These are phyloP conservation scores for Angomonas ambiguus DNA, from an alignment of 208 protist species.

Conservation along the genomic window DNA sequence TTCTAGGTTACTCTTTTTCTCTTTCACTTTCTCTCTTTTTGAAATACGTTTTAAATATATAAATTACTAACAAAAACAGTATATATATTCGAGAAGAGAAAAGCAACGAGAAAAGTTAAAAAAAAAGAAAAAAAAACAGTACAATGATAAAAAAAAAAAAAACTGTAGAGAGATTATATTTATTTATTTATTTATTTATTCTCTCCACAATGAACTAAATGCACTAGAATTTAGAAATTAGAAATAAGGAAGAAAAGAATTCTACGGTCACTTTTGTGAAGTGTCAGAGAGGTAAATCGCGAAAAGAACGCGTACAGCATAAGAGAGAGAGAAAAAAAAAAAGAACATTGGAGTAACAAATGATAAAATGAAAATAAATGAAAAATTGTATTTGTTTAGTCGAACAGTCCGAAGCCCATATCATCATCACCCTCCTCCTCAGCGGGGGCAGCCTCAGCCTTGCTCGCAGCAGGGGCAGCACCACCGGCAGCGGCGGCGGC, in stretches of 20 bases:
- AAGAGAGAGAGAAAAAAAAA: not conserved
- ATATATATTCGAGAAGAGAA: not conserved
- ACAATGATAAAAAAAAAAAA: not conserved
- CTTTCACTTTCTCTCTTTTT: not conserved
- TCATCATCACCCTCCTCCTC: constrained; percentile 85
- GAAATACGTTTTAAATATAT: not conserved
- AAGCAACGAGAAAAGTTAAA: not conserved
- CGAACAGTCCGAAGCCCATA: constrained; percentile 86
- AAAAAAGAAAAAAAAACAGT: constrained; percentile 9
- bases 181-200: not conserved
- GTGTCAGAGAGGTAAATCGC: constrained; percentile 71
- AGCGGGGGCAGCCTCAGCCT: constrained; percentile 56
- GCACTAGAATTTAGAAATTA: not conserved
- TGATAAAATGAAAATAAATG: constrained; percentile 11
- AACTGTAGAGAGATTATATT: constrained; percentile 6
- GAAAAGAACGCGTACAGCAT: constrained; percentile 56
- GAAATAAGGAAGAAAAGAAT: constrained; percentile 10
- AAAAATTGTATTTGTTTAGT: not conserved
- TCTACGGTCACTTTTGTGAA: not conserved
- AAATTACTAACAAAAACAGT: not conserved
- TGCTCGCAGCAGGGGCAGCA: constrained; percentile 33
- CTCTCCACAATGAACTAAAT: not conserved
- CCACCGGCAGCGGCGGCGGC: constrained; percentile 40
- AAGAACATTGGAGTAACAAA: not conserved
- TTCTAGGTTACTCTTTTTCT: not conserved